These are phyloP conservation scores for Clonostachys solani DNA, from an alignment of 2,329 filamentous ascomycete genomes.

Conservation along the genomic window DNA sequence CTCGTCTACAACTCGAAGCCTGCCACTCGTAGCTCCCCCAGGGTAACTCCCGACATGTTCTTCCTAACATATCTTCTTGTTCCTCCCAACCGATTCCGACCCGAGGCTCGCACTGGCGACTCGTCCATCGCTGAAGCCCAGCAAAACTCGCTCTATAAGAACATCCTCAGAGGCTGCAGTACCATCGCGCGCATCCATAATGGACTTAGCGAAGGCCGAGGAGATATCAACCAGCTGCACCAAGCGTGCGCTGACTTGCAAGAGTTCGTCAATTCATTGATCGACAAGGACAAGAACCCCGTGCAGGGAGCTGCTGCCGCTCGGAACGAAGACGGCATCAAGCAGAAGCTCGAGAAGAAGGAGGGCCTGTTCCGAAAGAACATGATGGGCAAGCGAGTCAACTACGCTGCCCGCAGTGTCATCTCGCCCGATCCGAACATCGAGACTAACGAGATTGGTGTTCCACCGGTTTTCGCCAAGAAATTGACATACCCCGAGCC, in stretches of 20 bases:
- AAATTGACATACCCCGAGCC: conserved; percentile 97
- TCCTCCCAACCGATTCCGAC: conserved; percentile 87
- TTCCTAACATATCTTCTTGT: conserved; percentile 85
- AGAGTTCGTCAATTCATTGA: conserved; percentile 85
- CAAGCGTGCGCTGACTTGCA: conserved; percentile 81
- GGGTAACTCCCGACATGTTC: conserved; percentile 83
- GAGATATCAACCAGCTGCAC: conserved; percentile 67
- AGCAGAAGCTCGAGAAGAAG: conserved; percentile 97
- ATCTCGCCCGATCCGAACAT: conserved; percentile 98
- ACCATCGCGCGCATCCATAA: conserved; percentile 67
- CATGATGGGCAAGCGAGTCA: conserved; percentile 99
- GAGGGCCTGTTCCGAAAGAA: conserved; percentile 98
- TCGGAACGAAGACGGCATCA: conserved; percentile 87
- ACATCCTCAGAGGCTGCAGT: conserved; percentile 73
- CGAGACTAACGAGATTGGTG: conserved; percentile 97
- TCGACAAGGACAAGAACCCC: conserved; percentile 85
- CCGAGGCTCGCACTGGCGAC: conserved; percentile 77
- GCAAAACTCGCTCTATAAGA: conserved; percentile 84
- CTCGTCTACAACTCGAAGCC: conserved; percentile 82
- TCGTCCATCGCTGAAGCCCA: conserved; percentile 82
- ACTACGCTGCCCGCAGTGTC: conserved; percentile 94
- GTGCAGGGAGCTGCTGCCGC: conserved; percentile 73
- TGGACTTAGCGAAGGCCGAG: conserved; percentile 37
- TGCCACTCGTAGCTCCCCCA: conserved; percentile 46
- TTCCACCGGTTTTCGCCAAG: conserved; percentile 94